A percentile compares a stretch with the other conserved stretches of the same genome.
Evolutionary conservation across 2,329 filamentous ascomycete genomes (phyloP).

Genomic region (Apiospora sp.): DNA sequence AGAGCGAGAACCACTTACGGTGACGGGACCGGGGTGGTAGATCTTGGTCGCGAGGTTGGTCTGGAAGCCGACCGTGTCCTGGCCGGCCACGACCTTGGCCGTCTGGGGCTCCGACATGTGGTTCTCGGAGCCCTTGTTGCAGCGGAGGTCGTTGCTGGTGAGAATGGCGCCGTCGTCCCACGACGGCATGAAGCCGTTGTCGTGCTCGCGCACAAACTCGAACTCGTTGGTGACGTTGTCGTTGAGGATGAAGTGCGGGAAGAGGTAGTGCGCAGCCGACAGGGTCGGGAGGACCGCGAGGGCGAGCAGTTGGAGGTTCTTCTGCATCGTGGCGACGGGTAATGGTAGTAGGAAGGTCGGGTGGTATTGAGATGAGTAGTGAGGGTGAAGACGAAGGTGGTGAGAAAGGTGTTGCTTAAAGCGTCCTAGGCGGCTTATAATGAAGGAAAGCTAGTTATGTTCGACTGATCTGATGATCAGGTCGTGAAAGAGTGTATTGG

Average conservation of each 20-base stretch:
- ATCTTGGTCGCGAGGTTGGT: constrained; percentile 18
- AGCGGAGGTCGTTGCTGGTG: neutral
- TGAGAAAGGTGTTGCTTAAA: neutral
- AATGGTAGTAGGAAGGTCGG: too few species aligned
- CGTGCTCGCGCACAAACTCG: constrained; percentile 17
- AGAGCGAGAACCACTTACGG: neutral
- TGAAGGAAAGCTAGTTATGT: neutral
- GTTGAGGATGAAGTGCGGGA: constrained; percentile 14
- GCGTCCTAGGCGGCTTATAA: neutral
- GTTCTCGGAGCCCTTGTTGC: constrained; percentile 23
- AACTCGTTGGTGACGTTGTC: neutral
- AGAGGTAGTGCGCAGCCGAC: constrained; percentile 19
- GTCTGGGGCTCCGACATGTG: neutral
- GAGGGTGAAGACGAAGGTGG: neutral
- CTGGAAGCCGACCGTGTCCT: neutral
- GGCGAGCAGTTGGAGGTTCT: neutral
- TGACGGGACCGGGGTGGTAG: constrained; percentile 17
- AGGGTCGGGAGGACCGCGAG: neutral
- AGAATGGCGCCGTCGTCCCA: constrained; percentile 12
- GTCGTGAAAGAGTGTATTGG: constrained; percentile 3
- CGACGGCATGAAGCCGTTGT: constrained; percentile 19
- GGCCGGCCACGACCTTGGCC: neutral
- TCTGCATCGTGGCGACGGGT: constrained; percentile 8
- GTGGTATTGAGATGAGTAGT: neutral
- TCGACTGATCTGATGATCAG: neutral